Evolutionary conservation across 2,329 filamentous ascomycete genomes (phyloP).

Genomic region (Lomentospora prolificans): DNA sequence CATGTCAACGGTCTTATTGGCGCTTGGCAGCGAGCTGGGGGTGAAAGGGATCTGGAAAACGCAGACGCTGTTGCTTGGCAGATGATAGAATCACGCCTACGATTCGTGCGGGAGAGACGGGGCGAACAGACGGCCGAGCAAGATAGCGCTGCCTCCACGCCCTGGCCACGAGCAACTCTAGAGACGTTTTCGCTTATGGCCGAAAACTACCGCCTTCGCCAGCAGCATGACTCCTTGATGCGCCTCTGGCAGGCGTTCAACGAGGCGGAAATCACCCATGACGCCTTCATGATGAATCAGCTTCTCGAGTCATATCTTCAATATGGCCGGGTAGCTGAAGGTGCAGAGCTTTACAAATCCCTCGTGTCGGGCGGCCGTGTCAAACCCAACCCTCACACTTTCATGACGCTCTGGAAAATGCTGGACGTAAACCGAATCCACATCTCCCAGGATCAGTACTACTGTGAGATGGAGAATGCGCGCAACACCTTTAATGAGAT

Average conservation of each 20-base stretch:
- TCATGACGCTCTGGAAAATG: conserved; percentile 56
- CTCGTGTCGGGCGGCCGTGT: conserved; percentile 41
- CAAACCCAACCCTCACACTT: conserved; percentile 58
- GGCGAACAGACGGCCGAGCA: not conserved
- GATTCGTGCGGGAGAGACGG: conserved; percentile 44
- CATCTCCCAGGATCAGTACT: conserved; percentile 18
- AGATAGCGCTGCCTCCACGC: conserved; percentile 6
- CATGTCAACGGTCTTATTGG: conserved; percentile 77
- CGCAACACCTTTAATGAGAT: conserved; percentile 37
- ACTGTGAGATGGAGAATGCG: conserved; percentile 22
- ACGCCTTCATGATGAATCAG: conserved; percentile 72
- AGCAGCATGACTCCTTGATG: conserved; percentile 46
- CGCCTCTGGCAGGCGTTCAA: conserved; percentile 53
- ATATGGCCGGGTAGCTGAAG: conserved; percentile 42
- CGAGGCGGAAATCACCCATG: conserved; percentile 53
- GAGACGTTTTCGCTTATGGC: conserved; percentile 73
- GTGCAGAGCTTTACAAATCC: conserved; percentile 44
- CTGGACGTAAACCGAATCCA: conserved; percentile 40
- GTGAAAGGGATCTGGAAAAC: conserved; percentile 40
- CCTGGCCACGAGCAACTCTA: conserved; percentile 51
- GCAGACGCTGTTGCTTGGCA: conserved; percentile 64
- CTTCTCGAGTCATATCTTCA: conserved; percentile 58
- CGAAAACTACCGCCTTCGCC: conserved; percentile 57
- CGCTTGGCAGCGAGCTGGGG: conserved; percentile 61
- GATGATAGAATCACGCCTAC: conserved; percentile 63